Evolutionary conservation across 78 protist genomes (phyloP), one percentile per base, ranked within the genome.

Genomic region (Dictyostelium citrinum): DNA sequence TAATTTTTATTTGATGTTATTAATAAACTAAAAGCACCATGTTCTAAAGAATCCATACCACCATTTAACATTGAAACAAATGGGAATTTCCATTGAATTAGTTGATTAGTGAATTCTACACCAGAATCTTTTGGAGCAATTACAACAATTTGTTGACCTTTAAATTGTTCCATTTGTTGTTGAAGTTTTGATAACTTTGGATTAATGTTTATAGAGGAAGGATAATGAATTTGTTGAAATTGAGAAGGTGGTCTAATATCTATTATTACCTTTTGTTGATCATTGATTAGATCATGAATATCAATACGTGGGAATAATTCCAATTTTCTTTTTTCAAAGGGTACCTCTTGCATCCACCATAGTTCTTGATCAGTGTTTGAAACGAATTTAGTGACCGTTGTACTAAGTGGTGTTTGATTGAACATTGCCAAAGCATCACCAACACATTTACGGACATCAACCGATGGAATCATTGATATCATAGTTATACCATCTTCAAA

Each of bases 331-430:
- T 51, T 71, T 9, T 74, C 90, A 27, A 83, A 60, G 45, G 88
- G 83, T 39, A 81, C 71, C 1, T 82, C 90, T 81, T 90, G 86
- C 95, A 90, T 90, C 95, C 91, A 82, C 91, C 90, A 90, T 12
- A 90, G 39, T 8, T 90, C 95, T 12, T 37, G 45, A 45, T 83
- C 90, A 10, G 77, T 46, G 43, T 78, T 45, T 33, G 83, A 33
- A 5, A 88, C 85, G 22, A 17, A 58, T 78, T 88, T 88, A 20
- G 31, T 60, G 3, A 88, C 60, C 0, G 93, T 88, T 11, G 93
- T 88, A 22, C 83, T 79, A 5, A 83, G 90, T 2, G 96, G 96
- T 10, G 96, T 93, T 64, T 12, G 2, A 46, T 82, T 76, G 46
- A 93, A 83, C 79, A 43, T 83, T 8, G 46, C 10, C 10, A 93